phyloP scores from a whole-genome alignment of 108 stramenopile species.

The Cyclotella cryptica region DNA sequence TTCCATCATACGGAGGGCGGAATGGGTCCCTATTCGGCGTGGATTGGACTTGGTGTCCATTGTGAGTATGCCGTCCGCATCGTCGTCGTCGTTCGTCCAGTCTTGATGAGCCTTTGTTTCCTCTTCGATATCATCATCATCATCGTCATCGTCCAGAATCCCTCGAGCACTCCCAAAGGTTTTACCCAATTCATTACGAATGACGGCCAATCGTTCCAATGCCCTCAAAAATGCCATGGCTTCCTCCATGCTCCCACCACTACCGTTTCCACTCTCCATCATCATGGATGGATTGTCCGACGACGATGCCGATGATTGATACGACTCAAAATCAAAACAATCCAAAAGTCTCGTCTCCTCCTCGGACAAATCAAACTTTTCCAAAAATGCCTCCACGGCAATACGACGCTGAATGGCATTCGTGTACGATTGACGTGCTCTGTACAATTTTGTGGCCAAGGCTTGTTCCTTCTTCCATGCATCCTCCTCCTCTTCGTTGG shows the following conservation, averaged over 20 bases:
- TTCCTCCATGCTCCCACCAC: constrained; percentile 49
- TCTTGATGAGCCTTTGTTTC: constrained; percentile 2
- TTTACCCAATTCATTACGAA: constrained; percentile 68
- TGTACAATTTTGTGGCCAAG: constrained; percentile 56
- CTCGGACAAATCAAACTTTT: constrained; percentile 83
- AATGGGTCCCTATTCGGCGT: constrained; percentile 62
- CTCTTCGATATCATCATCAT: not conserved
- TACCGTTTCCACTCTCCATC: constrained; percentile 1
- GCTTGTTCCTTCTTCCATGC: constrained; percentile 67
- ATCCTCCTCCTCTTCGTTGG: constrained; percentile 16
- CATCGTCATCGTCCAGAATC: not conserved
- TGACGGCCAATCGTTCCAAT: constrained; percentile 70
- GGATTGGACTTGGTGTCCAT: not conserved
- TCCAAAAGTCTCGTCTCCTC: constrained; percentile 80
- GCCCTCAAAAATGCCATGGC: constrained; percentile 76
- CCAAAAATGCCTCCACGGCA: constrained; percentile 78
- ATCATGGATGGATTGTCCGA: no score
- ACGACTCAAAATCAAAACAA: constrained; percentile 78
- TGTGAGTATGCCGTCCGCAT: not conserved
- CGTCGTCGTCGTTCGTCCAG: not conserved
- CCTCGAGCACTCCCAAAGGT: constrained; percentile 71
- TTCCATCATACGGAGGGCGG: constrained; percentile 90
- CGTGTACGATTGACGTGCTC: constrained; percentile 61
- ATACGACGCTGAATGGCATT: constrained; percentile 58
- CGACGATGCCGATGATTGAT: no score